A percentile compares a stretch with the other conserved stretches of the same genome.
Conservation (phyloP, 2,329 filamentous ascomycete genomes). For the Pseudonectria buxi region DNA sequence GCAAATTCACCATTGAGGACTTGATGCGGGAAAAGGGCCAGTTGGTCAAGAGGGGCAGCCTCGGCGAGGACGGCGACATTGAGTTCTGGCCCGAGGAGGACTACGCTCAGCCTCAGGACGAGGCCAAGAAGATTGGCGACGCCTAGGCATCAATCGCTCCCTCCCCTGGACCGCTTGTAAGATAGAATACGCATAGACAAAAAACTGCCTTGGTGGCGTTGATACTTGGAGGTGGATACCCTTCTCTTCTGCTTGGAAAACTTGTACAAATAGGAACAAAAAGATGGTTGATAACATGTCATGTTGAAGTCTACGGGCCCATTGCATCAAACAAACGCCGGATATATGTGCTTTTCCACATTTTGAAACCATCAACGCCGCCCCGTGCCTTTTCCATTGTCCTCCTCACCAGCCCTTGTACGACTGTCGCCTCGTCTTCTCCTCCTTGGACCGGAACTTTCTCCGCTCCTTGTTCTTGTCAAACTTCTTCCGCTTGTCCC, state of each 20-base stretch:
- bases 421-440: constrained; percentile 63
- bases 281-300: too few relatives aligned
- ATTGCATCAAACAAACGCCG: constrained; percentile 10
- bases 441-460: constrained; percentile 70
- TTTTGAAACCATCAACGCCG: constrained; percentile 19
- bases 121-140: constrained; percentile 8
- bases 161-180: too few relatives aligned
- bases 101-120: constrained; percentile 15
- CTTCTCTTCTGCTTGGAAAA: not conserved
- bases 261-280: too few relatives aligned
- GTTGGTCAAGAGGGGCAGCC: constrained; percentile 62
- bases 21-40: constrained; percentile 70
- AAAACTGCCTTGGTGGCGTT: not conserved
- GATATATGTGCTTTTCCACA: constrained; percentile 9
- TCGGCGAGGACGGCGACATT: constrained; percentile 74
- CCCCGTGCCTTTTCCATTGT: constrained; percentile 6
- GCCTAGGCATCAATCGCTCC: too few relatives aligned
- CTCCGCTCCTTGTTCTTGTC: constrained; percentile 78
- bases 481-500: constrained; percentile 74
- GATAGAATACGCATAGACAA: too few relatives aligned
- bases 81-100: constrained; percentile 82
- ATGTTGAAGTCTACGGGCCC: too few relatives aligned
- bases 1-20: constrained; percentile 65
- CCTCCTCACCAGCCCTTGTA: constrained; percentile 45
- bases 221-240: not conserved